phyloP scores from a whole-genome alignment of 1,284 basidiomycete species.

The Pseudozyma tsukubaensis region DNA sequence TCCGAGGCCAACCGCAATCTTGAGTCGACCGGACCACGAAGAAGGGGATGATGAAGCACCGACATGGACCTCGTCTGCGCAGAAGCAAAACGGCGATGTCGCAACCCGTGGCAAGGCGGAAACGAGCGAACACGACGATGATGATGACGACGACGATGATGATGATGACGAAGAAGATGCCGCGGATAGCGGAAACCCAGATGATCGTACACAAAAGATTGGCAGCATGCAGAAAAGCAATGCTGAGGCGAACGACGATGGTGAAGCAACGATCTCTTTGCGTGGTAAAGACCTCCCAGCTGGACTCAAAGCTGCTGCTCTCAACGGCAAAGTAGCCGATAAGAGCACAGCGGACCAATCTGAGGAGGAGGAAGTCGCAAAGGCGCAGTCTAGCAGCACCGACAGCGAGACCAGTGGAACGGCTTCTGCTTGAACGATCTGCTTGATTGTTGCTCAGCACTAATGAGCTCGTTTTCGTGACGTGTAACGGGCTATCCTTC shows the following conservation, averaged over 20 bases:
- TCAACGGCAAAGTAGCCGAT: not conserved
- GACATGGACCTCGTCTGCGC: slow-evolving; percentile 19
- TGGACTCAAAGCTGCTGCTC: slow-evolving; percentile 7
- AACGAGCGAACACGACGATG: not conserved
- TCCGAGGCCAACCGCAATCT: slow-evolving; percentile 38
- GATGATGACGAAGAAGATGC: slow-evolving; percentile 8
- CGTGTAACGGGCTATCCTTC: not conserved
- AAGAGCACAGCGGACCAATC: not conserved
- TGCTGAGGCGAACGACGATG: slow-evolving; percentile 2
- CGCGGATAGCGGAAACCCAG: slow-evolving; percentile 3
- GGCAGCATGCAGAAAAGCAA: not conserved
- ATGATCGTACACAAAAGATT: slow-evolving; percentile 31
- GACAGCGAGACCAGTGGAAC: no score
- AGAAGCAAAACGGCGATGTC: not conserved
- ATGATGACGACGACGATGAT: slow-evolving; percentile 15
- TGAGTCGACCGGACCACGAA: slow-evolving; percentile 43
- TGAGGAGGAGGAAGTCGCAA: not conserved
- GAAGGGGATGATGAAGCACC: slow-evolving; percentile 34
- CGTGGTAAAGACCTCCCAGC: slow-evolving; percentile 11
- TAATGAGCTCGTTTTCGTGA: not conserved
- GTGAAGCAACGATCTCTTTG: slow-evolving; percentile 41
- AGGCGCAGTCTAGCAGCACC: not conserved
- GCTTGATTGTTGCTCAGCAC: not conserved
- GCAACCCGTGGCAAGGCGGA: not conserved
- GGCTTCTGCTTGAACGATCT: no score